A percentile compares a stretch with the other conserved stretches of the same genome.
These are phyloP conservation scores for Mollisia scopiformis DNA, from an alignment of 2,329 filamentous ascomycete genomes.

Conservation along the genomic window DNA sequence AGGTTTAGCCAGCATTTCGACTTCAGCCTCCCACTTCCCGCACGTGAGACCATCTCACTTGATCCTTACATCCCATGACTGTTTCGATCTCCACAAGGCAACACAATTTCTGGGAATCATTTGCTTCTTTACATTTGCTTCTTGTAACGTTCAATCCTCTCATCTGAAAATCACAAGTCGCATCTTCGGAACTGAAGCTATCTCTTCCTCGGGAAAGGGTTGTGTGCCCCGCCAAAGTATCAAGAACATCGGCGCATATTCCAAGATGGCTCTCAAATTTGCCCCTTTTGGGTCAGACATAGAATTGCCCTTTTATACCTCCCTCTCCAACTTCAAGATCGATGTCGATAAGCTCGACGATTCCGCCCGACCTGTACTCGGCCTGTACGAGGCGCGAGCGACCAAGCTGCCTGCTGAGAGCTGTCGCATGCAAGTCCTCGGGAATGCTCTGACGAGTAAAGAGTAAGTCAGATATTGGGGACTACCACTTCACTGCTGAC, in stretches of 20 bases:
- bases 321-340: conserved; percentile 91
- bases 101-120: background rate
- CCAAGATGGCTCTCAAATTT: conserved; percentile 64
- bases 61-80: background rate
- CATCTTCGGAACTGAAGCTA: background rate
- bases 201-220: background rate
- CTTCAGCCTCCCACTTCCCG: background rate
- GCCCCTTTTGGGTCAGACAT: conserved; percentile 92
- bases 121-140: background rate
- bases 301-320: conserved; percentile 92
- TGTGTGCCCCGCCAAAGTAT: background rate
- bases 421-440: conserved; percentile 87
- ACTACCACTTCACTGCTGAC: background rate
- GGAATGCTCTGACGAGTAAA: conserved; percentile 80
- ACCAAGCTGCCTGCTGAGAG: conserved; percentile 73
- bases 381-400: conserved; percentile 83
- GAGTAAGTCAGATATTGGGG: conserved; percentile 61
- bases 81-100: background rate
- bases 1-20: background rate
- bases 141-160: background rate
- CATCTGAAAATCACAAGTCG: background rate
- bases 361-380: conserved; percentile 82
- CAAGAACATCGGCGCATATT: conserved; percentile 3
- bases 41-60: conserved; percentile 1
- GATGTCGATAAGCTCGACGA: conserved; percentile 97